These are phyloP conservation scores for Calocera cornea DNA, from an alignment of 768 basidiomycete genomes.

Conservation along the genomic window DNA sequence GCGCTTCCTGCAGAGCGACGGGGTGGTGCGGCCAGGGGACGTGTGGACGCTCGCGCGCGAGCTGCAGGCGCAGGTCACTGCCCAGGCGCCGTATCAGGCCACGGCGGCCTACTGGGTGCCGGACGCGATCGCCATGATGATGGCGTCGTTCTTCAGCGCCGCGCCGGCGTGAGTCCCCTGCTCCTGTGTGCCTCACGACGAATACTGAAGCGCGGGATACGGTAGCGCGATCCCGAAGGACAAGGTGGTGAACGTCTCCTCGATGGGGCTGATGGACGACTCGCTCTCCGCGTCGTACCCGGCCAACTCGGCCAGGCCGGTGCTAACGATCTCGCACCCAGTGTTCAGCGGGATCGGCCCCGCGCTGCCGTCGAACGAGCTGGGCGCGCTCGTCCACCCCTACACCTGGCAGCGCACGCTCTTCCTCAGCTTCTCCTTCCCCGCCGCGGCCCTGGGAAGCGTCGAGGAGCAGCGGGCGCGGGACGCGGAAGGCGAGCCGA, in stretches of 20 bases:
- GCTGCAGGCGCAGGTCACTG: background rate
- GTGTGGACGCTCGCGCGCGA: background rate
- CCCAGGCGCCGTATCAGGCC: background rate
- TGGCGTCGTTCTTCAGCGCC: background rate
- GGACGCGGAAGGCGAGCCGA: background rate
- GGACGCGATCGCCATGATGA: background rate
- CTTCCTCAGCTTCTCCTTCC: background rate
- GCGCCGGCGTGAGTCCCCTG: background rate
- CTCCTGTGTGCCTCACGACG: background rate
- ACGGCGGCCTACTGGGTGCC: background rate
- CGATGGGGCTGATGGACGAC: constrained; percentile 1
- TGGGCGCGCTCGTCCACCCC: background rate
- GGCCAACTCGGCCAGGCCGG: background rate
- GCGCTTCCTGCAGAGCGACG: background rate
- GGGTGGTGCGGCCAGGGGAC: background rate
- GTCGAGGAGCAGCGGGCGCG: background rate
- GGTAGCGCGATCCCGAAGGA: background rate
- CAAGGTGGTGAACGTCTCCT: background rate
- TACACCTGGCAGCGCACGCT: background rate
- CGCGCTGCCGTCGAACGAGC: background rate
- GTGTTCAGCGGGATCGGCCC: background rate
- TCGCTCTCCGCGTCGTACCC: background rate
- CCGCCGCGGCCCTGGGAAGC: background rate
- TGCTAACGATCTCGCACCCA: background rate
- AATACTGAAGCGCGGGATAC: background rate